Evolutionary conservation across 2,329 filamentous ascomycete genomes (phyloP).

Genomic region (Teratosphaeria gauchensis): DNA sequence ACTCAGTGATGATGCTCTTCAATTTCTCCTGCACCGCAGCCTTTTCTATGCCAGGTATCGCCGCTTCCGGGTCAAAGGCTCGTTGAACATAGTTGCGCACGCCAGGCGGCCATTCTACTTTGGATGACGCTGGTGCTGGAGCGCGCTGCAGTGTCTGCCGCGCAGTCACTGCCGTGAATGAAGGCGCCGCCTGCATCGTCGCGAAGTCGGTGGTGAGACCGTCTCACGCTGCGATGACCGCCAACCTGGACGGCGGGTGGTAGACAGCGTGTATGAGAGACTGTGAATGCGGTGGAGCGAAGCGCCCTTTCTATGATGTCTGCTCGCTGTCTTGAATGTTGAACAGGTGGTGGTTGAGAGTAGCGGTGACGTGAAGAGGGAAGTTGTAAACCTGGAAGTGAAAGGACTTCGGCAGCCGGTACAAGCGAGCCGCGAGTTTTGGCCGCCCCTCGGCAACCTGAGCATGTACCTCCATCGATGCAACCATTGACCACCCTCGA

Average conservation of each 20-base stretch:
- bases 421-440: not conserved
- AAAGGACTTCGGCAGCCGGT: not conserved
- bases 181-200: slow-evolving; percentile 25
- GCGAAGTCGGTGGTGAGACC: not conserved
- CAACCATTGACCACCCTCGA: not conserved
- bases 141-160: slow-evolving; percentile 29
- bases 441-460: not conserved
- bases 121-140: slow-evolving; percentile 31
- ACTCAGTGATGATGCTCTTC: slow-evolving; percentile 73
- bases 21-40: slow-evolving; percentile 74
- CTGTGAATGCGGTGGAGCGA: not conserved
- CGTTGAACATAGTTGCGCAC: slow-evolving; percentile 83
- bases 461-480: not conserved
- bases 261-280: not conserved
- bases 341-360: not conserved
- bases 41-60: slow-evolving; percentile 32
- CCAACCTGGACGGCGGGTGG: not conserved
- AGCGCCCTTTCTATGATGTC: not conserved
- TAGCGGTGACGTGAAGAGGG: not conserved
- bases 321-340: not conserved
- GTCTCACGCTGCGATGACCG: not conserved
- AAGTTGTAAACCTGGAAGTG: not conserved
- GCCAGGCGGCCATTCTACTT: slow-evolving; percentile 70
- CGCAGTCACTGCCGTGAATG: slow-evolving; percentile 38
- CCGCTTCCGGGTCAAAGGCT: slow-evolving; percentile 60